Evolutionary conservation across 257 asterid genomes (phyloP), one percentile per base, ranked within the genome.

Genomic region (Jacaranda mimosifolia): DNA sequence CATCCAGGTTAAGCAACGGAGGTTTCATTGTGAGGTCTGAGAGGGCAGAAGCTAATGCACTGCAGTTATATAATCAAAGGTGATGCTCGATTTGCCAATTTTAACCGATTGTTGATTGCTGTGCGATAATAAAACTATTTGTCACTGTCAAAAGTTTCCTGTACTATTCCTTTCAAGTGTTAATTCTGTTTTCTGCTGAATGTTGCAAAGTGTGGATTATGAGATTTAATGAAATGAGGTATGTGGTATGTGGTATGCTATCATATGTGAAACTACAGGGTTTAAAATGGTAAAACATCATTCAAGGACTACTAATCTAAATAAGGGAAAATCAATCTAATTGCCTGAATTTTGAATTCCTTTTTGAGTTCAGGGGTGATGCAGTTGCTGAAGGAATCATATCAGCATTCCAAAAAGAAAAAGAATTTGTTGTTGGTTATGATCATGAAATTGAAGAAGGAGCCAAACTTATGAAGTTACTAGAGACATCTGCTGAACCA

Each of bases 401-500:
- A 70, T 87, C 99, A 56, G 85, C 87, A 70, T 88, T 85, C 74
- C 91, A 93, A 80, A 89, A 80, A 83, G 94, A 76, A 80, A 73
- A 78, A 65, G 91, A 83, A 21, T 76, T 86, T 78, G 78, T 83
- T 68, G 69, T 80, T 58, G 85, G 79, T 45, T 75, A 82, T 76
- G 95, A 83, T 82, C 77, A 76, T 80, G 97, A 90, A 75, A 79
- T 86, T 84, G 97, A 89, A 76, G 98, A 92, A 86, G 99, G 99
- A 77, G 99, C 99, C 81, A 89, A 89, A 84, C 85, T 96, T 75
- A 86, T 90, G 87, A 93, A 85, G 89, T 79, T 96, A 70, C 97
- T 96, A n/a, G 99, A 96, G 90, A 86, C 94, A 72, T 83, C 97
- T 80, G 99, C 99, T 73, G 98, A 96, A 78, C 98, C 99, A 45